Base-by-base conservation (phyloP, 2,329 filamentous ascomycete genomes). In the Rhinocladiella similis region DNA sequence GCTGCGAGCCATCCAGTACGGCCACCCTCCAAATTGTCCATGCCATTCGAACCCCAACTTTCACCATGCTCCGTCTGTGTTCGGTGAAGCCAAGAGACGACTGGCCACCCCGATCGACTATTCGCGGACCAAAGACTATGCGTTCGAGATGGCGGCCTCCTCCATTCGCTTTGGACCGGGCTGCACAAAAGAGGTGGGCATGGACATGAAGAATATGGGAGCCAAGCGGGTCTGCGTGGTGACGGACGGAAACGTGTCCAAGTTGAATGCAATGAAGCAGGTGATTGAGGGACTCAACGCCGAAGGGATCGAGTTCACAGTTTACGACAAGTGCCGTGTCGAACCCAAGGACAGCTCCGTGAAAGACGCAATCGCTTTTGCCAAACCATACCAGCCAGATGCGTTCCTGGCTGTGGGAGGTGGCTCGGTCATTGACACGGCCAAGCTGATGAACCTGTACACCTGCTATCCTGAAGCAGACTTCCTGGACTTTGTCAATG, bases 371-470 rank as follows among this genome's bases (percentile, higher is more conserved):
- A 97, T 99, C 69, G 88, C 82, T 1, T 95, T 91, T 75, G 86
- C 86, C 16, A 93, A 92, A 65, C 85, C 88, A 1, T 90, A 91
- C 70, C 74, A 81, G 25, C 89, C 91, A 0, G 94, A 97, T 73
- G 91, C 90, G 2, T 97, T 96, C 71, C 81, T 99, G 14, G 94
- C 94, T 19, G 94, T 99, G 14, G 94, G 89, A 16, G 87, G 91
- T 65, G 94, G 94, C 36, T 96, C 91, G 38, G 94, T 97, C 63
- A 99, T 99, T 65, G 94, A 99, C 74, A 99, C 94, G 1, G 93
- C 94, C 53, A 99, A 99, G 75, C 81, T 99, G 54, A 97, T 99
- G 92, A 99, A 99, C 70, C 82, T 99, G 0, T 97, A 97, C 76
- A 89, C 87, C 1, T 87, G 85, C 61, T 97, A 91, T 70, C 92